These are phyloP conservation scores for Lentinus tigrinus DNA, from an alignment of 768 basidiomycete species.

Conservation along the genomic window DNA sequence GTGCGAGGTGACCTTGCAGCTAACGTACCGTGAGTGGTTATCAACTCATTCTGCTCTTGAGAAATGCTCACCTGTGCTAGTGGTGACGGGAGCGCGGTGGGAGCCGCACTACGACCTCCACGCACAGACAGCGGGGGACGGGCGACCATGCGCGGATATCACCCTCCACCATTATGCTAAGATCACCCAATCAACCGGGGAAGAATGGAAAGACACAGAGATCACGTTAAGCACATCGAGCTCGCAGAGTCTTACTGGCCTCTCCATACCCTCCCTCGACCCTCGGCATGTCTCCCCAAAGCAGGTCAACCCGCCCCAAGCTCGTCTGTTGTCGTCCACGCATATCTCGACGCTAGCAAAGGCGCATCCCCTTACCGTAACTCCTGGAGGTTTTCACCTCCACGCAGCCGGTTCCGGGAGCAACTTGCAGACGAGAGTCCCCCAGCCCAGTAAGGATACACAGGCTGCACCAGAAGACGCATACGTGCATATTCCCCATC, in stretches of 20 bases:
- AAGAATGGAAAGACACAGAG: slow-evolving; percentile 53
- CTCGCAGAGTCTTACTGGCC: slow-evolving; percentile 31
- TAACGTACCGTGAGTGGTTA: slow-evolving; percentile 50
- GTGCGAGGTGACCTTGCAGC: slow-evolving; percentile 38
- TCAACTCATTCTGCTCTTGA: too few relatives aligned
- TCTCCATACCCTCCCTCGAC: slow-evolving; percentile 14
- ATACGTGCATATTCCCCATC: not conserved
- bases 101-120: slow-evolving; percentile 58
- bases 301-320: too few relatives aligned
- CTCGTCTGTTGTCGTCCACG: not conserved
- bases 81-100: slow-evolving; percentile 53
- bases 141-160: not conserved
- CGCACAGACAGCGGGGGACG: slow-evolving; percentile 36
- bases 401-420: too few relatives aligned
- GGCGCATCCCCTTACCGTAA: too few relatives aligned
- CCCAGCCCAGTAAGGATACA: too few relatives aligned
- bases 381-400: too few relatives aligned
- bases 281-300: not conserved
- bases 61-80: slow-evolving; percentile 26
- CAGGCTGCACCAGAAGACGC: too few relatives aligned
- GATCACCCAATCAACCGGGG: slow-evolving; percentile 55
- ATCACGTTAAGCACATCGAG: slow-evolving; percentile 54
- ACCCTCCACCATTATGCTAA: slow-evolving; percentile 48
- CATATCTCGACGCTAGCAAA: not conserved
- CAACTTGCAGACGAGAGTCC: too few relatives aligned